Evolutionary conservation across 768 basidiomycete species (phyloP), one percentile per base, ranked within the genome.

Genomic region (Pleurotus platypus): DNA sequence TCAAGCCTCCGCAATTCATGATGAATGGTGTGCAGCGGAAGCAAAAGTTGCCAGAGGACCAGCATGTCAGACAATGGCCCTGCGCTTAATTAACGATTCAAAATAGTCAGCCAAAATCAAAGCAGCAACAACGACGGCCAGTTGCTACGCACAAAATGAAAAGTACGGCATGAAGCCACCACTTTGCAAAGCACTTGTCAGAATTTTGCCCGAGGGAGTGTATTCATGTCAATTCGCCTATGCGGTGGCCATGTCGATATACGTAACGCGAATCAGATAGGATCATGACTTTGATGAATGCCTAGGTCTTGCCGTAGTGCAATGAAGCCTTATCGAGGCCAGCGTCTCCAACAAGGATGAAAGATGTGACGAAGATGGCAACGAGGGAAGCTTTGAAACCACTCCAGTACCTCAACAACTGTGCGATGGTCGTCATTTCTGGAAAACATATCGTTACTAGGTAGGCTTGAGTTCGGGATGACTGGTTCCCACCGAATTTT

Each of bases 201-300:
- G 37, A 12, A 50, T 30, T 30, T n/a, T 35, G 30, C 30, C 30
- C 30, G 30, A 35, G 30, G 30, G 30, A 35, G 9, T 35, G 30
- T 35, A 35, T 35, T 35, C 30, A 27, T 20, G 13, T 35, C 11
- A 15, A 50, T 50, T 35, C 30, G 30, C 46, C 13, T 50, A 50
- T 16, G 49, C 49, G 49, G 49, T 50, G 49, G 49, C 49, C 49
- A 50, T 50, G 30, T 50, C 49, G 24, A 54, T 53, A 53, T 53
- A 42, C 51, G 37, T 50, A 50, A 50, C 15, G 6, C 37, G 27
- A 45, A 45, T 45, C 42, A 45, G 42, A 45, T 45, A 45, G 42
- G 30, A 45, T 22, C n/a, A 22, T 22, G n/a, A 8, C 42, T 45
- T 22, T 16, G 20, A 16, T 45, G 42, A 45, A n/a, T 45, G 42